Conservation (phyloP, 2,329 filamentous ascomycete genomes). For the Fusarium penzigii region DNA sequence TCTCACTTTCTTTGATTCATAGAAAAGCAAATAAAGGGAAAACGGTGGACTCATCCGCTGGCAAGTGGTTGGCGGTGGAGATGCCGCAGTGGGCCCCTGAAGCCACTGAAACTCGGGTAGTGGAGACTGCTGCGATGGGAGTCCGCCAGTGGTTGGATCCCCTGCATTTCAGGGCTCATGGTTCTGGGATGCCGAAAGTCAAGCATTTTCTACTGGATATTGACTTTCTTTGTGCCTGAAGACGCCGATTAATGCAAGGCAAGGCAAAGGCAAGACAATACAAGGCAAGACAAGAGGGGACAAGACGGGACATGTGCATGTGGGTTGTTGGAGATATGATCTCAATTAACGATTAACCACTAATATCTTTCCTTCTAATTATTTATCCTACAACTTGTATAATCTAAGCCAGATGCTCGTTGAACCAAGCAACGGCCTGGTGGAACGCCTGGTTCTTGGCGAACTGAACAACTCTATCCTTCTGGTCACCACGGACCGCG, state of each 20-base stretch:
- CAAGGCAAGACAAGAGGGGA: too few relatives aligned
- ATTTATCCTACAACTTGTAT: too few relatives aligned
- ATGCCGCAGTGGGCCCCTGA: slow-evolving; percentile 18
- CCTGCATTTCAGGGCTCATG: not conserved
- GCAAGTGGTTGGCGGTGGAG: slow-evolving; percentile 7
- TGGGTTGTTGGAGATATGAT: too few relatives aligned
- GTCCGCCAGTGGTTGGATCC: slow-evolving; percentile 18
- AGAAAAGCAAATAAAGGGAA: not conserved
- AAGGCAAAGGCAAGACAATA: too few relatives aligned
- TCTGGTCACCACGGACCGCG: slow-evolving; percentile 64
- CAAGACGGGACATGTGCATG: too few relatives aligned
- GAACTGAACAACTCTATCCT: slow-evolving; percentile 55
- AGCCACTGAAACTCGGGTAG: slow-evolving; percentile 21
- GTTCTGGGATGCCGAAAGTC: too few relatives aligned
- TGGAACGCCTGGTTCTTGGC: slow-evolving; percentile 78
- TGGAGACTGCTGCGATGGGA: slow-evolving; percentile 4
- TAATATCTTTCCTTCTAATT: too few relatives aligned
- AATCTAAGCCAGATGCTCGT: slow-evolving; percentile 43
- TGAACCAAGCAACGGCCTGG: slow-evolving; percentile 77
- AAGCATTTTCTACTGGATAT: too few relatives aligned
- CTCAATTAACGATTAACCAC: too few relatives aligned
- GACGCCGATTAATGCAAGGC: too few relatives aligned
- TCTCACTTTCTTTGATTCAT: not conserved
- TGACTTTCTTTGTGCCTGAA: too few relatives aligned
- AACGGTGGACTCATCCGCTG: not conserved